These are phyloP conservation scores for Paramecium biaurelia DNA, from an alignment of 73 alveolate species.

Conservation along the genomic window DNA sequence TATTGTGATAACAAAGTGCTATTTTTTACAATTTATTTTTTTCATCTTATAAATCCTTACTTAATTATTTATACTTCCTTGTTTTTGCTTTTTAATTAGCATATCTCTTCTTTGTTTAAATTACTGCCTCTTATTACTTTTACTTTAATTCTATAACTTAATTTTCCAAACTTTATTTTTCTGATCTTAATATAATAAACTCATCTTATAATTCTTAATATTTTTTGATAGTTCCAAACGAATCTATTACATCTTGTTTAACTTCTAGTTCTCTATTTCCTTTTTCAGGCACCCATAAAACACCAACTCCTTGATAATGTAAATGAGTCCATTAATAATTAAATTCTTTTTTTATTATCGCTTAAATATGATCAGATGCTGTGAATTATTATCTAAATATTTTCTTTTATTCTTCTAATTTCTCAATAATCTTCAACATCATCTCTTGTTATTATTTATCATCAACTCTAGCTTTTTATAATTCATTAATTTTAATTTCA, in stretches of 20 bases:
- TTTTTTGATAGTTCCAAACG: background rate
- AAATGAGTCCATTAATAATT: conserved; percentile 32
- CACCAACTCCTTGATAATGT: conserved; percentile 10
- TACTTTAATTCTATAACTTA: background rate
- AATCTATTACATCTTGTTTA: background rate
- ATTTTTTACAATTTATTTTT: conserved; percentile 8
- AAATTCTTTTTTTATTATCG: background rate
- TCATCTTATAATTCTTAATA: background rate
- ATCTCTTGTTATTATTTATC: background rate
- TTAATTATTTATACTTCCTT: background rate
- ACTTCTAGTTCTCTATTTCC: background rate
- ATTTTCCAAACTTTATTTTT: background rate
- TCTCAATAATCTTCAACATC: conserved; percentile 18
- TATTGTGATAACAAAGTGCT: background rate
- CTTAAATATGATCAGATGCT: conserved; percentile 26
- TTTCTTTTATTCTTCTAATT: conserved; percentile 20
- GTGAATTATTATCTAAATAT: background rate
- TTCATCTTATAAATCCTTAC: conserved; percentile 10
- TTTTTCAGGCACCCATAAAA: conserved; percentile 47
- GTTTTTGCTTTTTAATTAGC: background rate
- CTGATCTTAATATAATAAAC: background rate
- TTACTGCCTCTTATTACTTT: background rate
- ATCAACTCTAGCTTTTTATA: conserved; percentile 61
- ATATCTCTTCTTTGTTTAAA: background rate
- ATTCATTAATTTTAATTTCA: conserved; percentile 66